Evolutionary conservation across 768 basidiomycete genomes (phyloP).

Genomic region (Pilatotrama ljubarskyi): DNA sequence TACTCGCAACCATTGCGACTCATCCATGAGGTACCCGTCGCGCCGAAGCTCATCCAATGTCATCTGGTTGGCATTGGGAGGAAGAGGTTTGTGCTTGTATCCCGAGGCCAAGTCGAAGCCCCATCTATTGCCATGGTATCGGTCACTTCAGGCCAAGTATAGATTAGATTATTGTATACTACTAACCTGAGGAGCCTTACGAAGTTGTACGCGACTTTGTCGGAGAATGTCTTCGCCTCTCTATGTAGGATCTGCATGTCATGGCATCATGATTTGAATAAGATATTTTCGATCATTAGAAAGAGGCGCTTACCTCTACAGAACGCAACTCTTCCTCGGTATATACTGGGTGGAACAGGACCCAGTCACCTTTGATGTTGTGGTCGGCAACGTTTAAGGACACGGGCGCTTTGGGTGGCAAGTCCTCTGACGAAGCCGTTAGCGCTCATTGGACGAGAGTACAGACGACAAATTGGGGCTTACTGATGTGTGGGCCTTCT

Average conservation of each 20-base stretch:
- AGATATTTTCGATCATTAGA: background rate
- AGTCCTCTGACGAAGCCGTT: constrained; percentile 17
- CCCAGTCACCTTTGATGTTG: constrained; percentile 69
- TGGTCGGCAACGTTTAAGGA: constrained; percentile 6
- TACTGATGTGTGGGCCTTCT: constrained; percentile 40
- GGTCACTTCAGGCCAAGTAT: background rate
- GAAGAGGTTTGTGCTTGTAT: constrained; percentile 75
- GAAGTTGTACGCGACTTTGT: constrained; percentile 69
- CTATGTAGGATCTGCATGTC: constrained; percentile 63
- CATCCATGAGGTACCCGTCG: constrained; percentile 71
- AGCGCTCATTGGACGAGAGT: background rate
- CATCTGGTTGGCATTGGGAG: constrained; percentile 57
- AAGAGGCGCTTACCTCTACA: constrained; percentile 53
- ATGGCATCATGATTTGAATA: background rate
- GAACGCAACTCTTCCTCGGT: constrained; percentile 68
- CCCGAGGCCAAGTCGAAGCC: constrained; percentile 84
- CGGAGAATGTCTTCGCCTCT: constrained; percentile 62
- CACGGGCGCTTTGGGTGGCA: constrained; percentile 7
- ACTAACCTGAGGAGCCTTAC: constrained; percentile 54
- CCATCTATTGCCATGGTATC: constrained; percentile 37
- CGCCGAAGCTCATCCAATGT: constrained; percentile 71
- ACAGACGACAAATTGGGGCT: background rate
- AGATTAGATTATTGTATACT: constrained; percentile 13
- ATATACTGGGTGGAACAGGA: constrained; percentile 92
- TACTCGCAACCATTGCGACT: constrained; percentile 76